Evolutionary conservation across 176 grass and related monocot genomes (phyloP), one percentile per base, ranked within the genome.

Genomic region (Triticum dicoccoides): DNA sequence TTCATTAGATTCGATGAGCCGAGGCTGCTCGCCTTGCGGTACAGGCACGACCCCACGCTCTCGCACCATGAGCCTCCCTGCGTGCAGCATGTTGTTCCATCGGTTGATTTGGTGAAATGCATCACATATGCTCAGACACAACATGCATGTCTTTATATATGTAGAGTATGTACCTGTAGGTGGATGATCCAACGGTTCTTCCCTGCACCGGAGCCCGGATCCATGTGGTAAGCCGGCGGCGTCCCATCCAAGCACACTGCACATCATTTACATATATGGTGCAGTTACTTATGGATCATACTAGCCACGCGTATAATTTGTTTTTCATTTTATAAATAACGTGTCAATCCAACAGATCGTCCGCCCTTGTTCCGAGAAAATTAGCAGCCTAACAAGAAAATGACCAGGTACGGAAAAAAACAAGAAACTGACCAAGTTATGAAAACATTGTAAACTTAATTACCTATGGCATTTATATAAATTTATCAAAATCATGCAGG

Each of bases 51-150:
- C 21, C 66, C 47, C 35, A 17, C 81, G 54, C 89, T 81, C 62
- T 94, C 94, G 86, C 95, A 97, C 95, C 95, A 97, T 3, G 88
- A 90, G 58, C 95, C 95, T 56, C 95, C 95, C 95, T 96, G 62
- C 0, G 54, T 9, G 54, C 54, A 59, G 6, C 54, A 59, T 59
- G 54, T 59, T 21, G 51, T 2, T 18, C 29, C 29, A 29, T 29
- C 37, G 20, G 4, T 73, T 10, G 21, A 38, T 70, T 21, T 5
- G 2, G 12, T 8, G 8, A 37, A 37, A 15, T 35, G 65, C 12
- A 67, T 15, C 29, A 29, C 65, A 11, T 11, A 41, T 41, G 17
- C 37, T 71, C 20, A 21, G 69, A 41, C 17, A 38, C 33, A 69
- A 18, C 37, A 42, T 59, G 54, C 6, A 9, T 59, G 54, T 20